A percentile compares a stretch with the other conserved stretches of the same genome.
Evolutionary conservation across 805 yeast genomes (phyloP).

Genomic region (Brettanomyces nanus): DNA sequence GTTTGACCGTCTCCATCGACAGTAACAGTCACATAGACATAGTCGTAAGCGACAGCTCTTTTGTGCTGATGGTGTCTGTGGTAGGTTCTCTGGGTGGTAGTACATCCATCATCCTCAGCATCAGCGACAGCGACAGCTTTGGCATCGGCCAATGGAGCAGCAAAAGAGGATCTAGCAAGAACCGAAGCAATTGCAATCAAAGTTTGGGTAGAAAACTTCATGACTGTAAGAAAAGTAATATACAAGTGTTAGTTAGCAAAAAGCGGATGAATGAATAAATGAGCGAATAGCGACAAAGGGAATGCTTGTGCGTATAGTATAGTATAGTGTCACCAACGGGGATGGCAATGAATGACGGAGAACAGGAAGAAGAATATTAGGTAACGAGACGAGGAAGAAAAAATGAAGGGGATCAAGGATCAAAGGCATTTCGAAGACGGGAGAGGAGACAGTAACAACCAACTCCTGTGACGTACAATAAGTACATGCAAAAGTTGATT

Average conservation of each 20-base stretch:
- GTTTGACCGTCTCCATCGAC: constrained; percentile 43
- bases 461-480: too few species aligned
- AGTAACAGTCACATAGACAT: constrained; percentile 44
- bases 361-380: too few species aligned
- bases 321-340: too few species aligned
- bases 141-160: constrained; percentile 19
- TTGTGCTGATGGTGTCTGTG: constrained; percentile 58
- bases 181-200: constrained; percentile 20
- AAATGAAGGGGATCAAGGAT: too few species aligned
- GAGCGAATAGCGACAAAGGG: too few species aligned
- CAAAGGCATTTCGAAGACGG: too few species aligned
- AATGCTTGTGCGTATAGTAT: too few species aligned
- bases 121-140: constrained; percentile 24
- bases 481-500: too few species aligned
- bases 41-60: constrained; percentile 44
- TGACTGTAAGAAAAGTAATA: constrained; percentile 4
- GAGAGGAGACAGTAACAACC: too few species aligned
- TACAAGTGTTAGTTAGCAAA: constrained; percentile 1
- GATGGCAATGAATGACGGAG: too few species aligned
- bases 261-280: neutral
- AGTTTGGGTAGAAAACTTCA: constrained; percentile 20
- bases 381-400: too few species aligned
- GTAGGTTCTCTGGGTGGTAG: constrained; percentile 29
- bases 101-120: constrained; percentile 28
- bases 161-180: constrained; percentile 16